Conservation (phyloP, 768 basidiomycete species). For the Rubroboletus satanas region DNA sequence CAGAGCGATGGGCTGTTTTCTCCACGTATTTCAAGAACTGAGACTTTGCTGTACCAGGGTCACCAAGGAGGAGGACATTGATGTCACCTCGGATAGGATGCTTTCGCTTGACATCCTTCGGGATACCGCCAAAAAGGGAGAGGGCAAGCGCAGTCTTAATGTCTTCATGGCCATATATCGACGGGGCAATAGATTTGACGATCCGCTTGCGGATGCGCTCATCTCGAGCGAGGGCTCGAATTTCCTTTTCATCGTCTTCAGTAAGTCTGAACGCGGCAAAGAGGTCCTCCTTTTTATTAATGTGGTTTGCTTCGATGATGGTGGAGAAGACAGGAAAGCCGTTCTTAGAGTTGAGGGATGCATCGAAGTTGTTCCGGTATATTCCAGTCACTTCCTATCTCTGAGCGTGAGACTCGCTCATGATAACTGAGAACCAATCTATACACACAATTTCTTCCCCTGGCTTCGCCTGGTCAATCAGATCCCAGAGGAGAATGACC, state of each 20-base stretch:
- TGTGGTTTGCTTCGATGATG: slow-evolving; percentile 94
- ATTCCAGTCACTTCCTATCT: slow-evolving; percentile 92
- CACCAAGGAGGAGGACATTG: slow-evolving; percentile 92
- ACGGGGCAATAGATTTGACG: slow-evolving; percentile 97
- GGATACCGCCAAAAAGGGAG: slow-evolving; percentile 89
- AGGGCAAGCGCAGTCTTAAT: slow-evolving; percentile 98
- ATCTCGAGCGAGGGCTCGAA: slow-evolving; percentile 81
- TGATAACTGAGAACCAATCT: not conserved
- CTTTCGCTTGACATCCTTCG: slow-evolving; percentile 96
- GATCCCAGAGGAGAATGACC: slow-evolving; percentile 94
- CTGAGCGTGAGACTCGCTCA: slow-evolving; percentile 6
- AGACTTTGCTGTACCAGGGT: slow-evolving; percentile 98
- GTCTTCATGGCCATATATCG: slow-evolving; percentile 98
- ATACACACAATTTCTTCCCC: slow-evolving; percentile 91
- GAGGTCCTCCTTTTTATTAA: slow-evolving; percentile 98
- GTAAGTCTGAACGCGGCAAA: slow-evolving; percentile 98
- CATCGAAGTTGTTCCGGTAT: slow-evolving; percentile 98
- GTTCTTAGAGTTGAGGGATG: slow-evolving; percentile 96
- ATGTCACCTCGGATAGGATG: slow-evolving; percentile 97
- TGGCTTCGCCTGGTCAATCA: slow-evolving; percentile 97
- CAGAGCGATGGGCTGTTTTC: slow-evolving; percentile 96
- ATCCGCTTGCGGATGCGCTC: slow-evolving; percentile 96
- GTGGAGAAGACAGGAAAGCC: slow-evolving; percentile 99
- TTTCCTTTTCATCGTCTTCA: slow-evolving; percentile 94
- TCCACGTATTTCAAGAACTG: slow-evolving; percentile 99